These are phyloP conservation scores for Paxillus rubicundulus DNA, from an alignment of 768 basidiomycete genomes.

Conservation along the genomic window DNA sequence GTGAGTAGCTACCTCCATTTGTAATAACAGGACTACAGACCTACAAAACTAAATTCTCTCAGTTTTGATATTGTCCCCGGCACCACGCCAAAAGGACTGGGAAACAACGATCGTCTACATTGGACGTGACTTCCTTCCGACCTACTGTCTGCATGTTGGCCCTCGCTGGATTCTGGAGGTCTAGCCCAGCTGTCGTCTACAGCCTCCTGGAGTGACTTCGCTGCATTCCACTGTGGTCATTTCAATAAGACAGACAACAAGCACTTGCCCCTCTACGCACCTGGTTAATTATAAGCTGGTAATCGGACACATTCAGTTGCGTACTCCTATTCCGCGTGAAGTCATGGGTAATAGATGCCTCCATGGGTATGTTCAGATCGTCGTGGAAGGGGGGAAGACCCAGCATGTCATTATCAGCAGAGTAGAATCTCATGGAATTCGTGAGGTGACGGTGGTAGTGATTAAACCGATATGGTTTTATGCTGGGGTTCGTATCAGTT, in stretches of 20 bases:
- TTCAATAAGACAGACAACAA: neutral
- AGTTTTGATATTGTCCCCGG: conserved; percentile 7
- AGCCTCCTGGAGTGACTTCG: conserved; percentile 35
- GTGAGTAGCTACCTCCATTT: neutral
- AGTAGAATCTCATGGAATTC: conserved; percentile 62
- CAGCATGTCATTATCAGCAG: conserved; percentile 40
- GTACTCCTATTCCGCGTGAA: conserved; percentile 31
- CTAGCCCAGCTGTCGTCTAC: conserved; percentile 11
- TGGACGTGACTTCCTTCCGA: neutral
- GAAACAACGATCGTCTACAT: neutral
- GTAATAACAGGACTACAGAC: conserved; percentile 11
- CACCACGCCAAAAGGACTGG: neutral
- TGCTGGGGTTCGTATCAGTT: conserved; percentile 11
- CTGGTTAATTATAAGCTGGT: conserved; percentile 41
- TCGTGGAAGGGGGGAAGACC: conserved; percentile 15
- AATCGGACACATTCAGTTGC: conserved; percentile 9
- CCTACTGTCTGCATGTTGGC: conserved; percentile 1
- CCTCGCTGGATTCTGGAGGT: neutral
- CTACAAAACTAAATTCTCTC: conserved; percentile 24
- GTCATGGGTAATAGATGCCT: conserved; percentile 36
- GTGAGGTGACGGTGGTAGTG: conserved; percentile 55
- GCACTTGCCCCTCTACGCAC: conserved; percentile 22
- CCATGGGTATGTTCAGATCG: conserved; percentile 22
- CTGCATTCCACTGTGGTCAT: conserved; percentile 42
- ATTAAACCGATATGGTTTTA: conserved; percentile 34